Evolutionary conservation across 2,329 filamentous ascomycete genomes (phyloP).

Genomic region (Thelonectria discophora): DNA sequence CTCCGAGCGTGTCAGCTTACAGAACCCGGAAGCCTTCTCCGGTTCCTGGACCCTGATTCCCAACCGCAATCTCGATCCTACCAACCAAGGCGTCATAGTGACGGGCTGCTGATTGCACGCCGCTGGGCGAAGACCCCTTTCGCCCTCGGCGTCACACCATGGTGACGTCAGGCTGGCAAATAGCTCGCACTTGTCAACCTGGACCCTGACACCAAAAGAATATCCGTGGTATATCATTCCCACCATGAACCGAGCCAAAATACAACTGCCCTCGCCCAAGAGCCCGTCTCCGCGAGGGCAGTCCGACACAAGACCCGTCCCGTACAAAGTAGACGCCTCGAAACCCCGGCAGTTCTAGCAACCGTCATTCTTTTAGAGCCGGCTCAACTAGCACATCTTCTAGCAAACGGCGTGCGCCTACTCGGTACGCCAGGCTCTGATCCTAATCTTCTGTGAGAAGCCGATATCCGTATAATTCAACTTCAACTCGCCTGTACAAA

Average conservation of each 20-base stretch:
- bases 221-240: slow-evolving; percentile 1
- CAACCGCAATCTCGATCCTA: slow-evolving; percentile 45
- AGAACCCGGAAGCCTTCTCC: slow-evolving; percentile 29
- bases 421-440: background rate
- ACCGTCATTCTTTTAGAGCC: slow-evolving; percentile 6
- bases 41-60: slow-evolving; percentile 44
- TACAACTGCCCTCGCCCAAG: background rate
- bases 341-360: slow-evolving; percentile 9
- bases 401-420: background rate
- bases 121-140: slow-evolving; percentile 29
- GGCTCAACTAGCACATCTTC: background rate
- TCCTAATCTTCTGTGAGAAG: background rate
- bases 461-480: too few species aligned
- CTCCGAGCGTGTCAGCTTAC: slow-evolving; percentile 20
- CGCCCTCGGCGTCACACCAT: slow-evolving; percentile 35
- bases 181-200: slow-evolving; percentile 26
- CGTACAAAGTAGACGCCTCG: slow-evolving; percentile 15
- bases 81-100: slow-evolving; percentile 36
- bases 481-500: background rate
- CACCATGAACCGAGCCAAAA: background rate
- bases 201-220: slow-evolving; percentile 18
- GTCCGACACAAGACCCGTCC: slow-evolving; percentile 33
- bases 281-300: background rate
- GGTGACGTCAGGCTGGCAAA: slow-evolving; percentile 39
- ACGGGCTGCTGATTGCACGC: slow-evolving; percentile 34